These are phyloP conservation scores for Opeltia flavorubescens DNA, from an alignment of 495 filamentous ascomycete genomes.

Conservation along the genomic window DNA sequence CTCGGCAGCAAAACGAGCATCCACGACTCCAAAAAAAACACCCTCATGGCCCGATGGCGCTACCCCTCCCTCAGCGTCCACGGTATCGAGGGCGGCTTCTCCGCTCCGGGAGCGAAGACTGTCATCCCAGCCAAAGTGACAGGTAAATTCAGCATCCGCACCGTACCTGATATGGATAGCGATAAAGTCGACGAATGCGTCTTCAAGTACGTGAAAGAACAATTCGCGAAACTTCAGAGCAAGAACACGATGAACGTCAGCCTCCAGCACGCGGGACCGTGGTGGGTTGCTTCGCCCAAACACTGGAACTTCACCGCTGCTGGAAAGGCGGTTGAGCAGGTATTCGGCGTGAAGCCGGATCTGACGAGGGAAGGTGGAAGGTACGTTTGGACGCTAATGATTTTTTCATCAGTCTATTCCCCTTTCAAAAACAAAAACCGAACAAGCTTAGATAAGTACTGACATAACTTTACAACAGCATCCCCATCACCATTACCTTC, in stretches of 20 bases:
- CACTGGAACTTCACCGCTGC: slow-evolving; percentile 98
- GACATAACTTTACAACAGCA: slow-evolving; percentile 45
- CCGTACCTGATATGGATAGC: slow-evolving; percentile 94
- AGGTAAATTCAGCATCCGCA: slow-evolving; percentile 96
- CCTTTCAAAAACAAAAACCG: no score
- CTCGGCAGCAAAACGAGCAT: slow-evolving; percentile 79
- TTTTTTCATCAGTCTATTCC: not conserved
- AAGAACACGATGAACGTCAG: slow-evolving; percentile 80
- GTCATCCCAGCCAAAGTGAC: slow-evolving; percentile 96
- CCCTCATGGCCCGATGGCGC: slow-evolving; percentile 91
- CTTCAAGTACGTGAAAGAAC: slow-evolving; percentile 59
- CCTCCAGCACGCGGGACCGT: slow-evolving; percentile 81
- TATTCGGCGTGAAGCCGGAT: slow-evolving; percentile 86
- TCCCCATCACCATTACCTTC: slow-evolving; percentile 92
- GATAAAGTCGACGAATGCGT: slow-evolving; percentile 74
- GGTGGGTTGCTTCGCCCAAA: slow-evolving; percentile 94
- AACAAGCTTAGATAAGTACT: no score
- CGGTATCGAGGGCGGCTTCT: slow-evolving; percentile 92
- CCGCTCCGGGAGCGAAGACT: slow-evolving; percentile 85
- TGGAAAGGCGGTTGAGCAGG: slow-evolving; percentile 78
- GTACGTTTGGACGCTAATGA: no score
- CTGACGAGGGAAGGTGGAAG: slow-evolving; percentile 92
- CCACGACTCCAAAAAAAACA: slow-evolving; percentile 67
- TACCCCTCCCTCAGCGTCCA: slow-evolving; percentile 92
- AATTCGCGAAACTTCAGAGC: slow-evolving; percentile 68